Evolutionary conservation across 345 rosid genomes (phyloP), one percentile per base, ranked within the genome.

Genomic region (Sonneratia alba): DNA sequence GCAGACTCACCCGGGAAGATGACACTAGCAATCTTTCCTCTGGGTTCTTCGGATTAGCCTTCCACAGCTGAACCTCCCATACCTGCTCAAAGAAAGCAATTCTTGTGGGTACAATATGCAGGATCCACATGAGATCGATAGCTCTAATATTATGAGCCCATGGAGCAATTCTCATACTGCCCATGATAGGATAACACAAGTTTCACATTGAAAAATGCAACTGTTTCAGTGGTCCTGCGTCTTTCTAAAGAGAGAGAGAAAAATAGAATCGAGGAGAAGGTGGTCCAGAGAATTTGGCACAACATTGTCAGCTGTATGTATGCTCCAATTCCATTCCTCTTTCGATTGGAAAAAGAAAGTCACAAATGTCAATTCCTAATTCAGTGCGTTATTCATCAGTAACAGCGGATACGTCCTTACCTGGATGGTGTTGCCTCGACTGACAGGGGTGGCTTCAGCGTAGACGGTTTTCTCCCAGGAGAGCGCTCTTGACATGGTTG

Each of bases 41-140:
- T 0, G 85, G 71, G 67, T 81, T 80, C 3, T 76, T 76, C 2
- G 83, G 81, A 70, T 79, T 76, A 5, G 80, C 72, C 82, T 89
- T 94, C 89, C 87, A 87, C 3, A 91, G 70, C 74, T 71, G 80
- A 38, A 89, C 95, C 76, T 94, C 95, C 98, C 98, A 94, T 7
- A 91, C 97, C 98, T 93, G 77, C 13, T 51, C 32, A 57, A 55
- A 70, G 73, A 36, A 38, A n/a, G 51, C 37, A 10, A 15, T 1
- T 10, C 36, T 27, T 53, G 36, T 34, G 2, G 16, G n/a, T 21
- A 53, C 18, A 53, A 7, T 21, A 7, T 24, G 8, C 7, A 43
- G 48, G 66, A 63, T 59, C 56, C 38, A 18, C 65, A 21, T 24
- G 3, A 66, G 42, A 12, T 61, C 14, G 32, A 59, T 21, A 15